Evolutionary conservation across 768 basidiomycete genomes (phyloP).

Genomic region (Cystoderma amianthinum): DNA sequence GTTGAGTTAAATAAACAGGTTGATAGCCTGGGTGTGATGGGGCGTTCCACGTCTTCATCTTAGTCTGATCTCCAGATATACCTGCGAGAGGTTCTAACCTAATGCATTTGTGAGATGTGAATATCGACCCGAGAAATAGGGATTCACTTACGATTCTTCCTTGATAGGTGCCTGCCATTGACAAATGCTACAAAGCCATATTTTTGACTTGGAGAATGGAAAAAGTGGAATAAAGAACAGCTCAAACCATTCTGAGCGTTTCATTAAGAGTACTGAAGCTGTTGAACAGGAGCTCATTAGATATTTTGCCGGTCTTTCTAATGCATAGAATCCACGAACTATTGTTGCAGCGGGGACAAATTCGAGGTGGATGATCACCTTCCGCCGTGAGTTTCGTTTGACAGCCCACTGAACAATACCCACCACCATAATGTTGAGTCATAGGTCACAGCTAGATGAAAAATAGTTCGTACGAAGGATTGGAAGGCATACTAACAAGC

Average conservation of each 20-base stretch:
- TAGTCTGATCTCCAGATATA: slow-evolving; percentile 17
- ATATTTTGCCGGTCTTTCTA: background rate
- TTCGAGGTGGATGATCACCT: slow-evolving; percentile 39
- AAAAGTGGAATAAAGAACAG: slow-evolving; percentile 69
- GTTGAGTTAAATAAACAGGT: slow-evolving; percentile 27
- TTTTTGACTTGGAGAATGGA: slow-evolving; percentile 50
- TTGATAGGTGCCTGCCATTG: slow-evolving; percentile 52
- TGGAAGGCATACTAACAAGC: slow-evolving; percentile 1
- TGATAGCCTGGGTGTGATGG: slow-evolving; percentile 32
- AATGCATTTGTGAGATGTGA: background rate
- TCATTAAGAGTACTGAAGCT: slow-evolving; percentile 59
- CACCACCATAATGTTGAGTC: background rate
- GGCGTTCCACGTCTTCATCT: slow-evolving; percentile 15
- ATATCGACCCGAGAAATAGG: slow-evolving; percentile 36
- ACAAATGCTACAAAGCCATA: slow-evolving; percentile 72
- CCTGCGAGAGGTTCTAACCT: slow-evolving; percentile 8
- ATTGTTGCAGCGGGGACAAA: slow-evolving; percentile 72
- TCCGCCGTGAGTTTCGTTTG: slow-evolving; percentile 52
- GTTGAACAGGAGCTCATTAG: slow-evolving; percentile 3
- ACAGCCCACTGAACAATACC: slow-evolving; percentile 49
- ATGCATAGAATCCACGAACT: slow-evolving; percentile 32
- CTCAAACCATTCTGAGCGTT: slow-evolving; percentile 69
- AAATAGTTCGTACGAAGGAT: slow-evolving; percentile 1
- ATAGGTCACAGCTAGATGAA: background rate
- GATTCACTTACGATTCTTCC: too few species aligned